These are phyloP conservation scores for Calamus simplicifolius DNA, from an alignment of 176 grass and related monocot genomes.

Conservation along the genomic window DNA sequence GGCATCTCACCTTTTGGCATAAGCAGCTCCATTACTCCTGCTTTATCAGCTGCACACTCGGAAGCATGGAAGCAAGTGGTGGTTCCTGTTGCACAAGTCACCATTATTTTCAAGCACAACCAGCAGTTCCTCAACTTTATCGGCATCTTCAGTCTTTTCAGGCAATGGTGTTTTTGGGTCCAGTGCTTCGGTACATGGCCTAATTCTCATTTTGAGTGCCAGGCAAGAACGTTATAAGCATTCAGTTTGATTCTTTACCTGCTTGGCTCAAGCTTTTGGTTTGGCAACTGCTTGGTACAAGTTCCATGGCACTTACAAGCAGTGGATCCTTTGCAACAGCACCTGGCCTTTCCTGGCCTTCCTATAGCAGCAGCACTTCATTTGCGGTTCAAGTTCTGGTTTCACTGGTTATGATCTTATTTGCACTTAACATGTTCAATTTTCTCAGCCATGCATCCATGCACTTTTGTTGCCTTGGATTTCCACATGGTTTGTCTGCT, in stretches of 20 bases:
- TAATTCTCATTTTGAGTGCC: no score
- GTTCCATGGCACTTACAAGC: no score
- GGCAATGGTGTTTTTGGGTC: conserved; percentile 1
- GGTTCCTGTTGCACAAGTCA: not conserved
- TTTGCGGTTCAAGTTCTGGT: no score
- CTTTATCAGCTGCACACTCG: not conserved
- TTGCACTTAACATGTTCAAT: not conserved
- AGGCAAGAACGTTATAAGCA: no score
- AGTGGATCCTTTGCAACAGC: no score
- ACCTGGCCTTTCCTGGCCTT: no score
- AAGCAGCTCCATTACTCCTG: not conserved
- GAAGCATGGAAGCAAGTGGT: not conserved
- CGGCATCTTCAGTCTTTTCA: not conserved
- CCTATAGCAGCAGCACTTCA: no score
- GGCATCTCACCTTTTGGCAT: not conserved
- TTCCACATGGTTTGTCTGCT: conserved; percentile 3
- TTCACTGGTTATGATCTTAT: no score
- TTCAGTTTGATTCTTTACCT: no score
- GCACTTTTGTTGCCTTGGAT: not conserved
- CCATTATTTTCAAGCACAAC: not conserved
- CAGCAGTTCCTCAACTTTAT: not conserved
- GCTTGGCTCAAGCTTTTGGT: no score
- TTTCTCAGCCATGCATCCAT: not conserved
- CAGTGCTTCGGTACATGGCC: conserved; percentile 5
- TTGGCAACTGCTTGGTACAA: no score